phyloP scores from a whole-genome alignment of 768 basidiomycete species.

The Calocybe gangraenosa region DNA sequence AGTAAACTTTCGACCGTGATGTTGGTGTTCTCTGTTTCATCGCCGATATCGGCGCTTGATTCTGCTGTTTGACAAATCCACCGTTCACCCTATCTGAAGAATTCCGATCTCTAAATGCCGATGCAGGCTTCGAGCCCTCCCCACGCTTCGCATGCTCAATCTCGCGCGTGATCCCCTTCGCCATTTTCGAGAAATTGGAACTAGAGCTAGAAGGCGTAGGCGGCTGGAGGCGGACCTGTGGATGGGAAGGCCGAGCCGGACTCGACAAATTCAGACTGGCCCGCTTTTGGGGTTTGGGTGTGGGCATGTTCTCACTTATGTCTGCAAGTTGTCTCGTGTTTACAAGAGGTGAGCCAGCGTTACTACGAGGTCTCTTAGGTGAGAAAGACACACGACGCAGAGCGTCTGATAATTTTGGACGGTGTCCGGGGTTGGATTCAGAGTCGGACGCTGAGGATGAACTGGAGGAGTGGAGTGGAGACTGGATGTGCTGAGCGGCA shows the following conservation, averaged over 20 bases:
- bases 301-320: slow-evolving; percentile 17
- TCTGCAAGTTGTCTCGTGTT: slow-evolving; percentile 13
- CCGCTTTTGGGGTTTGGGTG: slow-evolving; percentile 30
- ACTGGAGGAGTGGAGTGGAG: slow-evolving; percentile 40
- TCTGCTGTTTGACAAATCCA: slow-evolving; percentile 26
- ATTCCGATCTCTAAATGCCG: slow-evolving; percentile 24
- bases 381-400: slow-evolving; percentile 70
- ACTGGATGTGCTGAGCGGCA: slow-evolving; percentile 35
- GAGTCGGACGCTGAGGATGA: slow-evolving; percentile 51
- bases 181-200: slow-evolving; percentile 60
- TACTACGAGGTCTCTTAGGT: slow-evolving; percentile 66
- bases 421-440: slow-evolving; percentile 42
- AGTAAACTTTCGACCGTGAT: slow-evolving; percentile 42
- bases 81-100: slow-evolving; percentile 25
- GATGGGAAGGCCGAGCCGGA: slow-evolving; percentile 28
- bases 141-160: slow-evolving; percentile 30
- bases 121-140: slow-evolving; percentile 8
- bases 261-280: slow-evolving; percentile 24
- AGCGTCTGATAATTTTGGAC: slow-evolving; percentile 68
- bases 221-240: slow-evolving; percentile 51
- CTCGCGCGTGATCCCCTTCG: slow-evolving; percentile 51
- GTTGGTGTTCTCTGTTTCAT: slow-evolving; percentile 17
- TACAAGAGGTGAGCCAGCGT: slow-evolving; percentile 24
- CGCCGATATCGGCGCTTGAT: slow-evolving; percentile 10
- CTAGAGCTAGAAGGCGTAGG: slow-evolving; percentile 54